Conservation (phyloP, 2,329 filamentous ascomycete species). For the Aspergillus sp. region DNA sequence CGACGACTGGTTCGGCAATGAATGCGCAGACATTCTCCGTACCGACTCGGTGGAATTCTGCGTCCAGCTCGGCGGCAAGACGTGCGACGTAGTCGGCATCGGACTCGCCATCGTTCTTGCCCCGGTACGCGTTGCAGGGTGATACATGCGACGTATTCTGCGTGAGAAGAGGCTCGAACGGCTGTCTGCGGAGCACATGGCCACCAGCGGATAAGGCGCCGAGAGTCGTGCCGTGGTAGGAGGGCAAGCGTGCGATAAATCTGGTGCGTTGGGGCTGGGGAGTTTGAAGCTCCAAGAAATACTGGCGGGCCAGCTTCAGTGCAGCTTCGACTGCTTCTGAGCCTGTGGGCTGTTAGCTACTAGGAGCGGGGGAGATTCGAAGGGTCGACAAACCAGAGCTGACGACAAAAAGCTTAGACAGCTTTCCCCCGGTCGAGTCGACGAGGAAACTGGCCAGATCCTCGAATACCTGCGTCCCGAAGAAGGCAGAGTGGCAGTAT, state of each 20-base stretch:
- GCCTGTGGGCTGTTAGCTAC: slow-evolving; percentile 30
- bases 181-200: slow-evolving; percentile 49
- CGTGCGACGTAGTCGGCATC: slow-evolving; percentile 51
- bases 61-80: slow-evolving; percentile 56
- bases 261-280: slow-evolving; percentile 46
- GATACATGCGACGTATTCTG: slow-evolving; percentile 52
- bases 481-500: slow-evolving; percentile 53
- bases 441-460: slow-evolving; percentile 44
- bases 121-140: slow-evolving; percentile 58
- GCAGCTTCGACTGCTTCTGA: slow-evolving; percentile 62
- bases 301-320: slow-evolving; percentile 59
- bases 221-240: slow-evolving; percentile 63
- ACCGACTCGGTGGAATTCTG: slow-evolving; percentile 55
- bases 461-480: slow-evolving; percentile 45
- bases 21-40: slow-evolving; percentile 61
- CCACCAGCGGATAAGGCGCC: slow-evolving; percentile 58
- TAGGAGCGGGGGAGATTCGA: neutral
- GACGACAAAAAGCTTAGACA: slow-evolving; percentile 48
- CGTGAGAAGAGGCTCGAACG: slow-evolving; percentile 53
- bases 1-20: slow-evolving; percentile 63
- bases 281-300: slow-evolving; percentile 48
- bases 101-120: slow-evolving; percentile 42
- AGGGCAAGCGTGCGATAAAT: slow-evolving; percentile 56
- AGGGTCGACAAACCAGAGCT: slow-evolving; percentile 42
- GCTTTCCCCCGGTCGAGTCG: slow-evolving; percentile 42